Evolutionary conservation across 1,284 basidiomycete species (phyloP).

Genomic region (Heterobasidion irregulare): DNA sequence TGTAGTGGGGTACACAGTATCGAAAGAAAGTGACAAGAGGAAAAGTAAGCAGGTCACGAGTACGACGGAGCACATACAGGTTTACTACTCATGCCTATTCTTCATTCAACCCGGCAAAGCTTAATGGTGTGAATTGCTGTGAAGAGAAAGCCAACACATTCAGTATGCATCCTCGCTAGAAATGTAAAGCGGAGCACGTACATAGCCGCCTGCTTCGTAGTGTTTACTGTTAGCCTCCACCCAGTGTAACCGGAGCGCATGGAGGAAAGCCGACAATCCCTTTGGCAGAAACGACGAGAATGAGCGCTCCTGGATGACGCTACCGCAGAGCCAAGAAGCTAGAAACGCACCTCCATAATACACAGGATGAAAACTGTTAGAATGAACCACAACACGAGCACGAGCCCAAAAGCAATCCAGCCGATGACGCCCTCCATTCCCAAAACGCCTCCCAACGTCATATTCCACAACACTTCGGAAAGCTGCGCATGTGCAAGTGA

Average conservation of each 20-base stretch:
- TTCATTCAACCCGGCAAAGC: too few relatives aligned
- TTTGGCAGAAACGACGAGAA: neutral
- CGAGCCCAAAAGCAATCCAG: conserved; percentile 53
- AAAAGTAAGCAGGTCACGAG: too few relatives aligned
- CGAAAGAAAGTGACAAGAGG: too few relatives aligned
- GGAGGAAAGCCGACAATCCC: conserved; percentile 70
- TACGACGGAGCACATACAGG: too few relatives aligned
- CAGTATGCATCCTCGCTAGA: neutral
- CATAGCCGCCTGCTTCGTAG: conserved; percentile 86
- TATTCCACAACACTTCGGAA: conserved; percentile 88
- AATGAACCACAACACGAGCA: conserved; percentile 76
- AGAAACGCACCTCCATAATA: conserved; percentile 80
- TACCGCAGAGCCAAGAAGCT: neutral
- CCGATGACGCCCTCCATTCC: conserved; percentile 48
- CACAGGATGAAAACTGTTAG: conserved; percentile 77
- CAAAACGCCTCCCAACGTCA: conserved; percentile 68
- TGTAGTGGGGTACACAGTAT: too few relatives aligned
- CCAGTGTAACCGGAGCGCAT: conserved; percentile 96
- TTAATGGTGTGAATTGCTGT: too few relatives aligned
- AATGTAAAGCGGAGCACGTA: conserved; percentile 30
- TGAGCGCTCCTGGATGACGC: neutral
- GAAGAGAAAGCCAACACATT: too few relatives aligned
- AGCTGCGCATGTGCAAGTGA: conserved; percentile 97
- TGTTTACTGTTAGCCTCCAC: conserved; percentile 98
- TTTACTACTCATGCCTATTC: too few relatives aligned